Conservation (phyloP, 768 basidiomycete genomes). For the Rossbeevera mucosa region DNA sequence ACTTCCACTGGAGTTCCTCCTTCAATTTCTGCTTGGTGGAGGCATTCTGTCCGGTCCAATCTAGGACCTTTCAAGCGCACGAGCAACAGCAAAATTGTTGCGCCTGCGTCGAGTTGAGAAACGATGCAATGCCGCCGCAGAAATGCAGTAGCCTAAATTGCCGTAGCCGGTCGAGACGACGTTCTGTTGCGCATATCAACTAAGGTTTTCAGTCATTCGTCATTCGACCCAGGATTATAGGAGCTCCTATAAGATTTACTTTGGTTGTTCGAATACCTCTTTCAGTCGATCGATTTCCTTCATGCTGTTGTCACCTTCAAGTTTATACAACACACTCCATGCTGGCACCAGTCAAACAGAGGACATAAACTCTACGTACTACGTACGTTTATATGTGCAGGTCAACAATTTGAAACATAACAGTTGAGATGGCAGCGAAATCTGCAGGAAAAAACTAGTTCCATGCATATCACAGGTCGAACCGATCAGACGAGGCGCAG, state of each 20-base stretch:
- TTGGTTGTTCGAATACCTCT: constrained; percentile 42
- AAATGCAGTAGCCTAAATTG: constrained; percentile 33
- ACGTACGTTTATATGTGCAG: too few relatives aligned
- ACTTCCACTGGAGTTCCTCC: too few relatives aligned
- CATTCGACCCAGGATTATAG: constrained; percentile 53
- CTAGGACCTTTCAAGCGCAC: constrained; percentile 41
- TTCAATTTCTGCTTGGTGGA: constrained; percentile 53
- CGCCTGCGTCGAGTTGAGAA: constrained; percentile 47
- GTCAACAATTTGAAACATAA: neutral
- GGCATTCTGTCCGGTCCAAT: too few relatives aligned
- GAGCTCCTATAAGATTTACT: constrained; percentile 48
- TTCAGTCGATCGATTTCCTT: neutral
- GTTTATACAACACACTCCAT: neutral
- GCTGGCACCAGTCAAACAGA: neutral
- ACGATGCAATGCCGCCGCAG: constrained; percentile 37
- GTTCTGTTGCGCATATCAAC: constrained; percentile 45
- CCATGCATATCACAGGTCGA: neutral
- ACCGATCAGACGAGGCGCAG: neutral
- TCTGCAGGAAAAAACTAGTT: neutral
- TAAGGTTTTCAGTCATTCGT: constrained; percentile 64
- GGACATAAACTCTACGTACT: neutral
- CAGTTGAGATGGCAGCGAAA: neutral
- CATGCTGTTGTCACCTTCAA: too few relatives aligned
- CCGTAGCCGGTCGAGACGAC: constrained; percentile 21
- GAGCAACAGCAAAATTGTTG: constrained; percentile 48